phyloP scores from a whole-genome alignment of 192 early-diverging fungal species.

The Coemansia sp. region DNA sequence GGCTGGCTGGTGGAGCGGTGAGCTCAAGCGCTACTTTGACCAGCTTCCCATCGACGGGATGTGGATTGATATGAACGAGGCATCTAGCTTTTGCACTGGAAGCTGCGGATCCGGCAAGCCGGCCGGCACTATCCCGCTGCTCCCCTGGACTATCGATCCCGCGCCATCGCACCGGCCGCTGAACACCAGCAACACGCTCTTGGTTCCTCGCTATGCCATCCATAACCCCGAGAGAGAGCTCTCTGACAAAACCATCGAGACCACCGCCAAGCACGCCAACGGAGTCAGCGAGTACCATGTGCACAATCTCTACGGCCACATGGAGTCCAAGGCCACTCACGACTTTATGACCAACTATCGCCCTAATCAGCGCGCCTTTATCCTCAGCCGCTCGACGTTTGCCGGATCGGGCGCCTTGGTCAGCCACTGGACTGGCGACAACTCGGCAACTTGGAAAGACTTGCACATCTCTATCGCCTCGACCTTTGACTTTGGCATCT shows the following conservation, averaged over 20 bases:
- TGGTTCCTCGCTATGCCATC: constrained; percentile 59
- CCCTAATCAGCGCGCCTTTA: constrained; percentile 60
- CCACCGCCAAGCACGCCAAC: constrained; percentile 56
- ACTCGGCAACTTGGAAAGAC: constrained; percentile 61
- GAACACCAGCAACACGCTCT: constrained; percentile 36
- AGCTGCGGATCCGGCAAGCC: constrained; percentile 49
- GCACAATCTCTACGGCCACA: constrained; percentile 68
- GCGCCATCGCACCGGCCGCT: constrained; percentile 21
- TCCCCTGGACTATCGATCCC: constrained; percentile 17
- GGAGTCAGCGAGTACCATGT: constrained; percentile 58
- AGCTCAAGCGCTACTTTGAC: constrained; percentile 43
- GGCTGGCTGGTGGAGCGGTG: constrained; percentile 55
- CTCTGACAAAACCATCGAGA: constrained; percentile 55
- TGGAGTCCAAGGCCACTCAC: constrained; percentile 59
- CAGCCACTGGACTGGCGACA: constrained; percentile 62
- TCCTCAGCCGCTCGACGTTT: constrained; percentile 69
- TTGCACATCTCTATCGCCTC: constrained; percentile 64
- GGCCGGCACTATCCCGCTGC: constrained; percentile 11
- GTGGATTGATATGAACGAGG: constrained; percentile 79
- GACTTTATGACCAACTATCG: constrained; percentile 39
- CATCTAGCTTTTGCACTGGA: constrained; percentile 67
- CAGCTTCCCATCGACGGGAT: constrained; percentile 57
- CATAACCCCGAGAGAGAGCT: constrained; percentile 55
- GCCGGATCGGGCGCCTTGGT: constrained; percentile 59
- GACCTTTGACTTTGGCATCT: constrained; percentile 68